phyloP scores from a whole-genome alignment of 768 basidiomycete species.

The Mrakia hoshinonis region DNA sequence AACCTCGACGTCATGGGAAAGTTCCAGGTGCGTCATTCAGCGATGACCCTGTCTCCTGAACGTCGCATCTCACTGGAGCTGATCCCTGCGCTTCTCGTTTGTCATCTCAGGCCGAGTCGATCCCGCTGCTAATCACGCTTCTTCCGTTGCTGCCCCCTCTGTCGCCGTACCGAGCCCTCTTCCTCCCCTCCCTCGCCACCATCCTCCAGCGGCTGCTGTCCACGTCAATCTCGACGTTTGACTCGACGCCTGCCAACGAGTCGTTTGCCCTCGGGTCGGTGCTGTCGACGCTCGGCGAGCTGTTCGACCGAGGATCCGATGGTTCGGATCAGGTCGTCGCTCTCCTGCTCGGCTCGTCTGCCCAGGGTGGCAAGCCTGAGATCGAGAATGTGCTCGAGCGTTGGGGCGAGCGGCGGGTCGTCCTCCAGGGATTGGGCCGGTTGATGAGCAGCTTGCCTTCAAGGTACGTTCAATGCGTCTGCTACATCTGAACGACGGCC shows the following conservation, averaged over 20 bases:
- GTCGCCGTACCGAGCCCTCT: constrained; percentile 21
- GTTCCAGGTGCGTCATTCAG: constrained; percentile 28
- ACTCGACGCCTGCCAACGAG: constrained; percentile 17
- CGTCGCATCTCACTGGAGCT: neutral
- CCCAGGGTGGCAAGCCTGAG: neutral
- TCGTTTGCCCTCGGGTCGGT: constrained; percentile 10
- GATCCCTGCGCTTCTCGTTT: constrained; percentile 1
- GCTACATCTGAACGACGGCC: neutral
- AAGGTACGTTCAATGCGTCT: neutral
- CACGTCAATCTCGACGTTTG: constrained; percentile 1
- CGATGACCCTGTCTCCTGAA: too few relatives aligned
- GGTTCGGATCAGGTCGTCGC: constrained; percentile 2
- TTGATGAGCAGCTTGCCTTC: neutral
- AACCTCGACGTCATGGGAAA: constrained; percentile 21
- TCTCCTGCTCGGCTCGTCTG: neutral
- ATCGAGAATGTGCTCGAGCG: constrained; percentile 4
- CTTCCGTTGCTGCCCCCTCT: constrained; percentile 16
- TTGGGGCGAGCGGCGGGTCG: neutral
- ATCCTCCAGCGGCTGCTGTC: constrained; percentile 23
- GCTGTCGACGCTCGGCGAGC: neutral
- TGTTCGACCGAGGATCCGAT: constrained; percentile 10
- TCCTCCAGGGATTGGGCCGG: neutral
- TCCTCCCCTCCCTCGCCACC: constrained; percentile 26
- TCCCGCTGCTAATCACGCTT: constrained; percentile 29
- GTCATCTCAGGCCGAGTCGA: constrained; percentile 8